Evolutionary conservation across 306 rosid genomes (phyloP).

Genomic region (Hylodesmum podocarpum): DNA sequence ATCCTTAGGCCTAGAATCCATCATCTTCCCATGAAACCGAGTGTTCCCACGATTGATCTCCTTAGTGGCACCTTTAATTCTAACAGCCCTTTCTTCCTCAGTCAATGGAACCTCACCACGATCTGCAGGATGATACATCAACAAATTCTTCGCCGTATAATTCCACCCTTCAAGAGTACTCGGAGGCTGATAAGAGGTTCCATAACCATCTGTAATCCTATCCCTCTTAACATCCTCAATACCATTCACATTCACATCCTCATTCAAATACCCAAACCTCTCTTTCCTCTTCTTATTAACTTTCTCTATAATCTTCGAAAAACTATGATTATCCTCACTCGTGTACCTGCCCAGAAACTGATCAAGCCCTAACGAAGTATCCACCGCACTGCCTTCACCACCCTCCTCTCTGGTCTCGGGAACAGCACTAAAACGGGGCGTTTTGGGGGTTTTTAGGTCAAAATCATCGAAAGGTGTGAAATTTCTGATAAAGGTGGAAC

Average conservation of each 20-base stretch:
- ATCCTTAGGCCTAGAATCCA: constrained; percentile 79
- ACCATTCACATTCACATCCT: constrained; percentile 43
- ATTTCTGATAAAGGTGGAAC: constrained; percentile 75
- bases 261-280: constrained; percentile 64
- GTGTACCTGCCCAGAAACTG: constrained; percentile 80
- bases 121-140: constrained; percentile 96
- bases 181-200: constrained; percentile 88
- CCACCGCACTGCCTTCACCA: constrained; percentile 26
- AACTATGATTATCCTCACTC: constrained; percentile 87
- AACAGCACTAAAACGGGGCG: constrained; percentile 30
- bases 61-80: constrained; percentile 80
- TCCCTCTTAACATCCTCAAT: constrained; percentile 83
- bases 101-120: constrained; percentile 86
- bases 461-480: constrained; percentile 81
- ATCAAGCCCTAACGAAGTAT: constrained; percentile 63
- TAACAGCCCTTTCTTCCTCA: constrained; percentile 65
- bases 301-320: constrained; percentile 76
- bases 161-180: constrained; percentile 92
- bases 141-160: constrained; percentile 72
- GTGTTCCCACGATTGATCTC: constrained; percentile 67
- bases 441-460: constrained; percentile 57
- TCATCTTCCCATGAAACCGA: constrained; percentile 72
- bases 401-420: constrained; percentile 24
- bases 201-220: constrained; percentile 91
- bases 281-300: constrained; percentile 98